Conservation (phyloP, 768 basidiomycete genomes). For the Lanmaoa pseudosensibilis region DNA sequence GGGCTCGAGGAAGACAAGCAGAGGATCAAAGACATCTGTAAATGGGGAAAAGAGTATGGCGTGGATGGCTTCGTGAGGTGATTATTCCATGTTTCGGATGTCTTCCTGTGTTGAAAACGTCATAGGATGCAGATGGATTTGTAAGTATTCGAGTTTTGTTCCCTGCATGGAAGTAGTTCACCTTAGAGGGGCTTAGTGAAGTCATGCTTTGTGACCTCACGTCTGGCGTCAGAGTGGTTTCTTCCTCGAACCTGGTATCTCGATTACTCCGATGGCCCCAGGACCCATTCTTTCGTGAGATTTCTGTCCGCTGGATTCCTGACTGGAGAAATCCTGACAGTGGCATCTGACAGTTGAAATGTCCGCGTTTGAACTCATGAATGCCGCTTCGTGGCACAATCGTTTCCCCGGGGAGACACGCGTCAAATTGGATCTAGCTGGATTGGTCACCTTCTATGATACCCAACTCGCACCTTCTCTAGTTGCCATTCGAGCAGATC, state of each 20-base stretch:
- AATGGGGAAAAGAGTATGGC: conserved; percentile 33
- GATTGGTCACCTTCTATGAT: conserved; percentile 30
- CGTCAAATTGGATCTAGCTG: conserved; percentile 17
- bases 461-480: conserved; percentile 20
- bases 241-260: conserved; percentile 36
- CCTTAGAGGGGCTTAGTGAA: conserved; percentile 33
- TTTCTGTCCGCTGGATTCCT: neutral
- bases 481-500: conserved; percentile 9
- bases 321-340: neutral
- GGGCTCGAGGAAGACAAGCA: conserved; percentile 19
- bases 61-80: conserved; percentile 39
- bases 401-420: conserved; percentile 29
- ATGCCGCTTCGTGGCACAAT: conserved; percentile 27
- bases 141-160: conserved; percentile 29
- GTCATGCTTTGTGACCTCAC: conserved; percentile 45
- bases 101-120: conserved; percentile 11
- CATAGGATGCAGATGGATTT: conserved; percentile 44
- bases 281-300: neutral
- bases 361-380: conserved; percentile 9
- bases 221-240: conserved; percentile 26
- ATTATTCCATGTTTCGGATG: conserved; percentile 21
- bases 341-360: neutral
- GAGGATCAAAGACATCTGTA: conserved; percentile 32
- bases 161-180: no score
- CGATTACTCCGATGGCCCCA: neutral